phyloP scores from a whole-genome alignment of 768 basidiomycete genomes.

The Dioszegia hungarica region DNA sequence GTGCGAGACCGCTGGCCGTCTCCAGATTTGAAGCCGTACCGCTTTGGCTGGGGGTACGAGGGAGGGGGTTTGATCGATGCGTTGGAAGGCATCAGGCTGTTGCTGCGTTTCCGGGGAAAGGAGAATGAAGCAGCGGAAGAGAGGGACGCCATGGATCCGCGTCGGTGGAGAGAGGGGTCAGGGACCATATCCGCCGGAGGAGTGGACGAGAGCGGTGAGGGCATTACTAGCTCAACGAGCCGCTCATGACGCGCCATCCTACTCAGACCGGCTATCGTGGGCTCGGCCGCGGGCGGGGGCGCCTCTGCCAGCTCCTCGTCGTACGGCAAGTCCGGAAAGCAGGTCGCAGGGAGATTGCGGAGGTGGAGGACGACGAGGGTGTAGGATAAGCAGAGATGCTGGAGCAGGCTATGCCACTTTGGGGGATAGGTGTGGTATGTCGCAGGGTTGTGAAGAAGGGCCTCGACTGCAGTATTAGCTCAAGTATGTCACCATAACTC shows the following conservation, averaged over 20 bases:
- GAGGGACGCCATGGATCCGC: slow-evolving; percentile 32
- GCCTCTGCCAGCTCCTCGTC: slow-evolving; percentile 31
- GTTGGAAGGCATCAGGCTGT: slow-evolving; percentile 12
- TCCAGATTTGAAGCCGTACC: slow-evolving; percentile 42
- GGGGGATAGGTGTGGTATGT: slow-evolving; percentile 43
- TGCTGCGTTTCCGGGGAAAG: slow-evolving; percentile 28
- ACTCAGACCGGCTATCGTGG: slow-evolving; percentile 8
- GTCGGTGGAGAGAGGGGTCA: slow-evolving; percentile 16
- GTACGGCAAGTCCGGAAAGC: slow-evolving; percentile 40
- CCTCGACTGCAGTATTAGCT: slow-evolving; percentile 41
- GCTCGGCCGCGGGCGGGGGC: slow-evolving; percentile 13
- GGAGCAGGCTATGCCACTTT: slow-evolving; percentile 39
- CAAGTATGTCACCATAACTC: slow-evolving; percentile 19
- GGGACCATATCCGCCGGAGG: neutral
- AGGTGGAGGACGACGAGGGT: slow-evolving; percentile 45
- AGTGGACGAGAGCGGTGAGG: slow-evolving; percentile 20
- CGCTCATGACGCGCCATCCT: slow-evolving; percentile 35
- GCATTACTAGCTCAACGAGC: slow-evolving; percentile 47
- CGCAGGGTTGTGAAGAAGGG: slow-evolving; percentile 41
- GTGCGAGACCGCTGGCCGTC: slow-evolving; percentile 22
- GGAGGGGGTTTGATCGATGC: slow-evolving; percentile 18
- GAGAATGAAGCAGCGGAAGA: slow-evolving; percentile 24
- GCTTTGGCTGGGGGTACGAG: slow-evolving; percentile 44
- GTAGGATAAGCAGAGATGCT: slow-evolving; percentile 44
- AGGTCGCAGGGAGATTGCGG: slow-evolving; percentile 31